Evolutionary conservation across 139 green algal genomes (phyloP), one percentile per base, ranked within the genome.

Genomic region (Chlorella vulgaris): DNA sequence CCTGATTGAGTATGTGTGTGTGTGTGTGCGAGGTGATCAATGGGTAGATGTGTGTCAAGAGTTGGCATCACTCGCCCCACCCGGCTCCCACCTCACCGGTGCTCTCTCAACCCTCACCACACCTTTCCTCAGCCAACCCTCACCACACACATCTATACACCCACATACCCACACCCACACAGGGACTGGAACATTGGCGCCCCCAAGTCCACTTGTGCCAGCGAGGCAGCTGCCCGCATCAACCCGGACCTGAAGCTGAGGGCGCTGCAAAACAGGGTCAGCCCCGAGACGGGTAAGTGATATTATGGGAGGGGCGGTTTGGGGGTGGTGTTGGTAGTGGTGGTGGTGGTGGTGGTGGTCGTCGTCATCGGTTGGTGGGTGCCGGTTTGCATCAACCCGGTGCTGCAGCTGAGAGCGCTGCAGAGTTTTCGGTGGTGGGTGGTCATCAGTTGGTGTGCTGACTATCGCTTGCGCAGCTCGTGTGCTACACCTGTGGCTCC

Each of bases 251-350:
- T 99, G 21, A 24, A 39, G 6, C 80, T 98, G 7, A 81, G 76
- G 19, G 82, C 96, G 33, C 90, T 99, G 47, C 96, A 99, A 86
- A 98, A 99, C 86, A 91, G 97, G 22, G 97, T 99, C 26, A 95
- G 88, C 15, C 94, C 95, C 0, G 94, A 98, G 22, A 98, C 96
- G 0, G 94, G 74, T 97, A 80, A 47, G 71, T n/a, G 47, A 15
- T 85, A 29, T 24, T 15, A 58, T 15, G 47, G 47, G 47, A 58
- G 15, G 10, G 47, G 47, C 15, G 47, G 47, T 58, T 10, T 58
- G 47, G 10, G 47, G 10, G 47, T 10, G 47, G 47, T 58, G 47
- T 10, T 58, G 47, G 47, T 58, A 15, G 47, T 10, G 47, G 47
- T 58, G 47, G 47, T 58, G 47, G n/a, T 58, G 47, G 47, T 15